Conservation (phyloP, 2,329 filamentous ascomycete species). For the Ophiostoma quercus region DNA sequence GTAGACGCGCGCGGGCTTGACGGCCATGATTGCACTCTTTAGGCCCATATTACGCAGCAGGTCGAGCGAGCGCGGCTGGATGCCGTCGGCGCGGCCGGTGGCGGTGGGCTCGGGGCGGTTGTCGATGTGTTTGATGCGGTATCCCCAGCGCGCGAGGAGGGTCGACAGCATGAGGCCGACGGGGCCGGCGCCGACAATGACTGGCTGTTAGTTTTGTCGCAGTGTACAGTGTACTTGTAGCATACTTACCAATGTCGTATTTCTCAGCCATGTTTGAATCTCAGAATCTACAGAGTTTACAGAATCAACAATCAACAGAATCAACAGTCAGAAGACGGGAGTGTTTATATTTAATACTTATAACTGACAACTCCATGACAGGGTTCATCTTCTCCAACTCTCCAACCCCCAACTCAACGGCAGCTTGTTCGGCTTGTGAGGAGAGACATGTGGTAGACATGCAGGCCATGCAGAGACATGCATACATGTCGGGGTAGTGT, state of each 20-base stretch:
- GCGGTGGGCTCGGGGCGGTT: conserved; percentile 78
- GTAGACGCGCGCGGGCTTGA: conserved; percentile 80
- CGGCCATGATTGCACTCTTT: conserved; percentile 80
- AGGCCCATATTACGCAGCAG: conserved; percentile 84
- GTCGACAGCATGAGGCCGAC: conserved; percentile 84
- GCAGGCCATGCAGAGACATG: no score
- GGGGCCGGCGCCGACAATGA: conserved; percentile 84
- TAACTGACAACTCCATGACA: no score
- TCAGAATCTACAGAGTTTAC: no score
- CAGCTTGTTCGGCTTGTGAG: not conserved
- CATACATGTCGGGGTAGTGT: not conserved
- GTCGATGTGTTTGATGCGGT: conserved; percentile 92
- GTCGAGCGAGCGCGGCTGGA: conserved; percentile 84
- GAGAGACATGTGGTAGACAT: no score
- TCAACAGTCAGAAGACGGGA: no score
- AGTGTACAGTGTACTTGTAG: no score
- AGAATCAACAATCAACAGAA: no score
- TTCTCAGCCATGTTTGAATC: not conserved
- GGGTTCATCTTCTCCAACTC: not conserved
- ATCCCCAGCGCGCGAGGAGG: conserved; percentile 85
- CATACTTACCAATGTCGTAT: conserved; percentile 20
- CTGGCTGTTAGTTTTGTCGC: conserved; percentile 38
- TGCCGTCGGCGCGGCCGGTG: conserved; percentile 84
- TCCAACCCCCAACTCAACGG: not conserved
- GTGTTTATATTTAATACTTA: not conserved